These are phyloP conservation scores for Trichosporon asahii DNA, from an alignment of 1,284 basidiomycete genomes.

Conservation along the genomic window DNA sequence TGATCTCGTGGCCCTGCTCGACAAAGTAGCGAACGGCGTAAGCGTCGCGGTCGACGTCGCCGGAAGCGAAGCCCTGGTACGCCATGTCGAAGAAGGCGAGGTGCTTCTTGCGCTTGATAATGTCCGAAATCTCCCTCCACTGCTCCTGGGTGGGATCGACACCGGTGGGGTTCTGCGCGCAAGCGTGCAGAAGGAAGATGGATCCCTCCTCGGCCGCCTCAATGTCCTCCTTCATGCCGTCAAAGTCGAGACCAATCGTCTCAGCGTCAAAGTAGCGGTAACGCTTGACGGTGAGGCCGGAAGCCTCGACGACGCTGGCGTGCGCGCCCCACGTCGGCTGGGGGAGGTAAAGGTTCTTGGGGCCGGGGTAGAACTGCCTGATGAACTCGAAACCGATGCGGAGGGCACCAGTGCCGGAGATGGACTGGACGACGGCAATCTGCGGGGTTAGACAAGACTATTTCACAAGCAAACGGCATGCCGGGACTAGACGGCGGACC, in stretches of 20 bases:
- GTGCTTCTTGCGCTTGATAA: constrained; percentile 65
- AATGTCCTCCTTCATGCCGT: constrained; percentile 82
- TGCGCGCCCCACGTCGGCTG: constrained; percentile 98
- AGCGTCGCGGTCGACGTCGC: constrained; percentile 81
- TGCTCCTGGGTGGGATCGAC: constrained; percentile 91
- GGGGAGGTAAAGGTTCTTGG: constrained; percentile 90
- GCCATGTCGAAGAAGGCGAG: constrained; percentile 67
- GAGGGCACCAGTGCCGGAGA: constrained; percentile 97
- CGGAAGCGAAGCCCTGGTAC: constrained; percentile 93
- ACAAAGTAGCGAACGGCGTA: constrained; percentile 95
- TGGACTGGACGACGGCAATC: constrained; percentile 91
- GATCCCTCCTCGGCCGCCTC: constrained; percentile 57
- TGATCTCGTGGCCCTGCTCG: constrained; percentile 77
- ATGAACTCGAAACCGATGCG: constrained; percentile 95
- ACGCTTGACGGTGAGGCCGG: constrained; percentile 85
- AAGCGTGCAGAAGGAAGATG: constrained; percentile 37
- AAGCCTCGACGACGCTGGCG: constrained; percentile 77
- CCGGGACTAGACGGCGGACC: background rate
- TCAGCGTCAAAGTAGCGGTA: constrained; percentile 81
- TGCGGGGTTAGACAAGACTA: constrained; percentile 42
- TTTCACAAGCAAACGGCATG: constrained; percentile 9
- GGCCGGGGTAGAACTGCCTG: constrained; percentile 74
- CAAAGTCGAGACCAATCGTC: constrained; percentile 90
- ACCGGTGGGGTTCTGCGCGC: constrained; percentile 86
- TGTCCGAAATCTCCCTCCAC: constrained; percentile 86